phyloP scores from a whole-genome alignment of 768 basidiomycete species.

The Termitomyces sp. region DNA sequence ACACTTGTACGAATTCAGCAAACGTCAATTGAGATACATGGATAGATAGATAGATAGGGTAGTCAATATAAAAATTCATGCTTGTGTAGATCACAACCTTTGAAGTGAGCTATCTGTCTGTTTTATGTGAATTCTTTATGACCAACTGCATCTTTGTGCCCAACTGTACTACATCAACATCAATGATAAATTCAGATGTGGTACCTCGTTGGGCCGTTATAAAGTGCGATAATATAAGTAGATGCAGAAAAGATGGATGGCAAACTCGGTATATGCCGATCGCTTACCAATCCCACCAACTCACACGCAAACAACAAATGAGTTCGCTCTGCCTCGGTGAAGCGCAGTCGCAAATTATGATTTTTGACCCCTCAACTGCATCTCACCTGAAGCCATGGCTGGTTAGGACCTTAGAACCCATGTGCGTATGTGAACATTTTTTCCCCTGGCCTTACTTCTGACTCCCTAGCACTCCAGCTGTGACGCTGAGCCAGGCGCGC shows the following conservation, averaged over 20 bases:
- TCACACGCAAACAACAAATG: neutral
- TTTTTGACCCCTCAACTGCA: constrained; percentile 60
- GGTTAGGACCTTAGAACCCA: constrained; percentile 82
- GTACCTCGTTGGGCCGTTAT: too few species aligned
- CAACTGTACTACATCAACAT: too few species aligned
- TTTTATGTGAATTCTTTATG: too few species aligned
- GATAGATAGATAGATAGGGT: too few species aligned
- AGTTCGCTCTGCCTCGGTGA: constrained; percentile 6
- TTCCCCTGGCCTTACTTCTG: constrained; percentile 12
- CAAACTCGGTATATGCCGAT: constrained; percentile 14
- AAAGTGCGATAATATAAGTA: too few species aligned
- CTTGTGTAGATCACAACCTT: too few species aligned
- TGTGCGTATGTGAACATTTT: constrained; percentile 43
- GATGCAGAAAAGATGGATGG: neutral
- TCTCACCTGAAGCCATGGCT: constrained; percentile 84
- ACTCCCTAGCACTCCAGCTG: constrained; percentile 50
- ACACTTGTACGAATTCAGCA: too few species aligned
- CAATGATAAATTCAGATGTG: too few species aligned
- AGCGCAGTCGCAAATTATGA: constrained; percentile 34
- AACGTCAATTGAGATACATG: too few species aligned
- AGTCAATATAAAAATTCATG: too few species aligned
- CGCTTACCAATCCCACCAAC: constrained; percentile 10
- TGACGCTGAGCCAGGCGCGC: constrained; percentile 91
- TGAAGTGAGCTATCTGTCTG: too few species aligned
- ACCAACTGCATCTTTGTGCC: too few species aligned